Percentiles rank a stretch among this genome's conserved stretches.
Conservation (phyloP, 176 grass and related monocot genomes). For the Tillandsia leiboldiana region DNA sequence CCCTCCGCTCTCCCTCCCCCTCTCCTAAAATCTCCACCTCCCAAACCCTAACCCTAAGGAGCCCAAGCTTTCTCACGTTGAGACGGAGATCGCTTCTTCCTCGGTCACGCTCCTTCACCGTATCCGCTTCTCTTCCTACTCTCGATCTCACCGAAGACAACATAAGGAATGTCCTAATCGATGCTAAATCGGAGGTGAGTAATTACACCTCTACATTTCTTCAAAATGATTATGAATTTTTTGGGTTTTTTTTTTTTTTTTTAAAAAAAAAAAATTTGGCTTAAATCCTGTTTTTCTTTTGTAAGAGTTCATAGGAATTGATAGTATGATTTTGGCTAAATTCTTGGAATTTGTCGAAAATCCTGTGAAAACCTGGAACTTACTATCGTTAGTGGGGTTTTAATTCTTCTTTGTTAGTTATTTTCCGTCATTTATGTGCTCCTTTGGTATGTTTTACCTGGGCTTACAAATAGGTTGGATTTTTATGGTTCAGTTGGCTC, state of each 20-base stretch:
- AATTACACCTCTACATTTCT: neutral
- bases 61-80: neutral
- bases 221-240: neutral
- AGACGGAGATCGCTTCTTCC: slow-evolving; percentile 8
- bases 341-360: too few relatives aligned
- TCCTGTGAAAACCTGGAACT: too few relatives aligned
- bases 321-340: too few relatives aligned
- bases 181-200: slow-evolving; percentile 63
- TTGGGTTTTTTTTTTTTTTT: neutral
- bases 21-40: neutral
- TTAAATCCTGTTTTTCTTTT: neutral
- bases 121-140: slow-evolving; percentile 34
- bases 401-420: neutral
- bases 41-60: neutral
- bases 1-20: neutral
- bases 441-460: neutral
- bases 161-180: slow-evolving; percentile 46
- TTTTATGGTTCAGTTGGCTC: slow-evolving; percentile 50
- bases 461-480: neutral
- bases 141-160: slow-evolving; percentile 95
- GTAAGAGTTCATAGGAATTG: too few relatives aligned
- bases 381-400: too few relatives aligned
- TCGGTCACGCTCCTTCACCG: slow-evolving; percentile 8
- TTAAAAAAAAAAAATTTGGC: neutral
- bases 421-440: slow-evolving; percentile 7